Evolutionary conservation across 306 rosid species (phyloP).

Genomic region (Dalbergia cultrata): DNA sequence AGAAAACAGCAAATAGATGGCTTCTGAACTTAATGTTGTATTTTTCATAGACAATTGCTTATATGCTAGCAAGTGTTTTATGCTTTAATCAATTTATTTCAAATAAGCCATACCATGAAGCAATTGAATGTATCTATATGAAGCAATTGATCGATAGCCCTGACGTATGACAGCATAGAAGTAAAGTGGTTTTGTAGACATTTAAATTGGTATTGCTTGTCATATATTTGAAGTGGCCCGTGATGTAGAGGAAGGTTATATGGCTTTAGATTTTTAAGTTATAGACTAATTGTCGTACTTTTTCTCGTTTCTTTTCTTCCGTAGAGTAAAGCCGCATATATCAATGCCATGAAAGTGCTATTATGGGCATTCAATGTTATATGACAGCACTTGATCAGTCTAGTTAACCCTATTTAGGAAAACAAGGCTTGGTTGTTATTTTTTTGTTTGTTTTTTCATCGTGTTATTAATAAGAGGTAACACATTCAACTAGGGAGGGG

Average conservation of each 20-base stretch:
- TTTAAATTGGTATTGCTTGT: constrained; percentile 33
- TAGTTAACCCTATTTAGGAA: too few relatives aligned
- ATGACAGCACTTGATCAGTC: too few relatives aligned
- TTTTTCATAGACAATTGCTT: constrained; percentile 41
- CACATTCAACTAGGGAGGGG: too few relatives aligned
- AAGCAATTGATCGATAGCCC: constrained; percentile 30
- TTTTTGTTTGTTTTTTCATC: too few relatives aligned
- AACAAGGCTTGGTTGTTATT: too few relatives aligned
- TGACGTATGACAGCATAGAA: constrained; percentile 40
- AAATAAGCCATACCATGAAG: constrained; percentile 42
- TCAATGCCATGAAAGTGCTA: too few relatives aligned
- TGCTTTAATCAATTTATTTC: constrained; percentile 32
- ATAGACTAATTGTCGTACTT: too few relatives aligned
- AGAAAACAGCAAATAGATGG: constrained; percentile 49
- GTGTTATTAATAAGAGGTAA: too few relatives aligned
- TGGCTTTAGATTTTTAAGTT: not conserved
- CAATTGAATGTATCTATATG: constrained; percentile 44
- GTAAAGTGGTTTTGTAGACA: constrained; percentile 41
- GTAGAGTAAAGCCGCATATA: too few relatives aligned
- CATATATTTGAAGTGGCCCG: constrained; percentile 30
- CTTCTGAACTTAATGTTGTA: constrained; percentile 53
- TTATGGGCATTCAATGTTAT: too few relatives aligned
- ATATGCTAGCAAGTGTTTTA: constrained; percentile 42
- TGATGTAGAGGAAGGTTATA: constrained; percentile 26
- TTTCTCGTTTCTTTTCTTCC: too few relatives aligned